phyloP scores from a whole-genome alignment of 306 rosid species.

The Crotalaria pallida region DNA sequence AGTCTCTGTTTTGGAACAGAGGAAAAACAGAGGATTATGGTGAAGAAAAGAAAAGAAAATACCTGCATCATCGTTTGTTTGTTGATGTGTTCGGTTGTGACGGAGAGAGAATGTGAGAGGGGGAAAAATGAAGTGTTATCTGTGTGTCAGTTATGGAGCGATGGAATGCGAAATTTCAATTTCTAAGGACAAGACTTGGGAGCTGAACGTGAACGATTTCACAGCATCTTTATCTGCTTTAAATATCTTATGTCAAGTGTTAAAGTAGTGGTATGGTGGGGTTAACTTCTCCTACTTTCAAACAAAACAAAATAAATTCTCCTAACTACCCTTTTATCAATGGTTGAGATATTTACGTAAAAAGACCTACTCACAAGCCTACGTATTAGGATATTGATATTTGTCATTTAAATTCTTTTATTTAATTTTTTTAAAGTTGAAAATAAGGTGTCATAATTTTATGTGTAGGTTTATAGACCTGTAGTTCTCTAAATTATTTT shows the following conservation, averaged over 20 bases:
- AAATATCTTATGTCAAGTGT: too few species aligned
- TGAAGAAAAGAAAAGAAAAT: neutral
- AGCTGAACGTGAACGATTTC: constrained; percentile 8
- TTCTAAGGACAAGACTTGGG: constrained; percentile 17
- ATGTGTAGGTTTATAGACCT: too few species aligned
- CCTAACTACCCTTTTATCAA: too few species aligned
- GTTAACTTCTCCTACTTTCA: neutral
- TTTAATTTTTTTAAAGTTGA: too few species aligned
- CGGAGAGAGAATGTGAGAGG: constrained; percentile 13
- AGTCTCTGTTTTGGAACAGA: constrained; percentile 8
- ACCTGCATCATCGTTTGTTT: constrained; percentile 47
- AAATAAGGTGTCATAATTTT: too few species aligned
- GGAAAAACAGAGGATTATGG: constrained; percentile 22
- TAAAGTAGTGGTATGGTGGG: too few species aligned
- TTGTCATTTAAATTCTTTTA: too few species aligned
- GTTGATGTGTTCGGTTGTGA: neutral
- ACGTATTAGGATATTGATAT: too few species aligned
- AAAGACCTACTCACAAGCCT: too few species aligned
- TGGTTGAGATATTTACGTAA: too few species aligned
- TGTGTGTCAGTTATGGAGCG: neutral
- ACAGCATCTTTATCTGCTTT: constrained; percentile 14
- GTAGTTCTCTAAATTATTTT: too few species aligned
- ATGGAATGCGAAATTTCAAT: constrained; percentile 27
- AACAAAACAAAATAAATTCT: too few species aligned
- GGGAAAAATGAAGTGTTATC: neutral